A percentile compares a stretch with the other conserved stretches of the same genome.
phyloP scores from a whole-genome alignment of 2,329 filamentous ascomycete species.

The Cadophora gregata region DNA sequence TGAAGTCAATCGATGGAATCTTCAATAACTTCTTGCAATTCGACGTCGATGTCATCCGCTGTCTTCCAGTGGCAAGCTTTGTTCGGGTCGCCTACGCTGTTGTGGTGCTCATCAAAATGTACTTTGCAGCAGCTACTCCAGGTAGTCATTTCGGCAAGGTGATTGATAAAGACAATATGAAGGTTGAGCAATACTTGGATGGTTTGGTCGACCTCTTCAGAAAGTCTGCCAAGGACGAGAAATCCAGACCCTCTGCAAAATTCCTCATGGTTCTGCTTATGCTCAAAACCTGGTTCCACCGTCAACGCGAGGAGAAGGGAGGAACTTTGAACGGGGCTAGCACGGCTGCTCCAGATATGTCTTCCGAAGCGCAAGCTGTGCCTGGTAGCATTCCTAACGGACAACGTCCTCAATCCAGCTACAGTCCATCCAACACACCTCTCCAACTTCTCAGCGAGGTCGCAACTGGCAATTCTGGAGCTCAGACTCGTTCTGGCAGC shows the following conservation, averaged over 20 bases:
- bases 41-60: constrained; percentile 53
- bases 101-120: constrained; percentile 65
- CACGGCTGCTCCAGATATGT: constrained; percentile 4
- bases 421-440: constrained; percentile 44
- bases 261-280: constrained; percentile 74
- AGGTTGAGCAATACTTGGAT: constrained; percentile 70
- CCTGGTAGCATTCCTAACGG: not conserved
- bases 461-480: constrained; percentile 45
- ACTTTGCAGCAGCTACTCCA: constrained; percentile 64
- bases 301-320: constrained; percentile 41
- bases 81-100: constrained; percentile 62
- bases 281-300: constrained; percentile 66
- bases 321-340: not conserved
- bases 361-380: constrained; percentile 11
- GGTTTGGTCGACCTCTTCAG: constrained; percentile 72
- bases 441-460: constrained; percentile 51
- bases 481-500: constrained; percentile 35
- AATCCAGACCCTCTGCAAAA: constrained; percentile 69
- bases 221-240: constrained; percentile 65
- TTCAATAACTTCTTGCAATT: constrained; percentile 58
- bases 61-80: constrained; percentile 56
- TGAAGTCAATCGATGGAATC: constrained; percentile 58
- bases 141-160: constrained; percentile 72
- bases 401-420: constrained; percentile 37
- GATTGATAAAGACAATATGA: constrained; percentile 71